Percentiles rank a stretch among this genome's conserved stretches.
These are phyloP conservation scores for Betula pendula DNA, from an alignment of 306 rosid species.

Conservation along the genomic window DNA sequence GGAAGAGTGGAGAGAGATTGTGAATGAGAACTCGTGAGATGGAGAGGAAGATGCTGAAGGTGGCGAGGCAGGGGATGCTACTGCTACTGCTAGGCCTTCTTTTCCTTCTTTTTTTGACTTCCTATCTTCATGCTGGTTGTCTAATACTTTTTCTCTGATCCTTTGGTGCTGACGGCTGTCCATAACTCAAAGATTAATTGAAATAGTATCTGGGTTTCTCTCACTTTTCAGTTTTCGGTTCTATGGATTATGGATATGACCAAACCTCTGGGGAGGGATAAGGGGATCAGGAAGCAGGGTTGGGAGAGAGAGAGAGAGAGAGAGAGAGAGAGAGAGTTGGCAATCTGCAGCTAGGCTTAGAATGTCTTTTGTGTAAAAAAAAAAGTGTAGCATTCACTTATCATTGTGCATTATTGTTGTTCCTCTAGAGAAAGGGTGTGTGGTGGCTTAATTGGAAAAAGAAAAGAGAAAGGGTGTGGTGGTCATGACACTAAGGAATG, in stretches of 20 bases:
- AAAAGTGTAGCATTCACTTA: neutral
- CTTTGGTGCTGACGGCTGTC: constrained; percentile 47
- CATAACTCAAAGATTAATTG: constrained; percentile 47
- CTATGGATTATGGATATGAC: constrained; percentile 47
- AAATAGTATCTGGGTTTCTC: constrained; percentile 40
- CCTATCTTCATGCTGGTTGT: constrained; percentile 19
- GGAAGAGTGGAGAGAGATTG: constrained; percentile 77
- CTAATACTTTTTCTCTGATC: constrained; percentile 37
- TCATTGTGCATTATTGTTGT: constrained; percentile 28
- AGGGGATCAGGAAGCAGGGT: constrained; percentile 50
- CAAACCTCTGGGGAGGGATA: constrained; percentile 34
- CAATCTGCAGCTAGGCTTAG: constrained; percentile 37
- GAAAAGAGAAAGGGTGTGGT: constrained; percentile 28
- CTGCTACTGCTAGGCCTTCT: constrained; percentile 25
- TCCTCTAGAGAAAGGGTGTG: constrained; percentile 15
- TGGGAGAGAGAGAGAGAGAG: constrained; percentile 30
- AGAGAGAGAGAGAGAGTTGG: constrained; percentile 32
- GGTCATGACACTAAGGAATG: constrained; percentile 37
- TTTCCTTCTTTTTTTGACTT: constrained; percentile 19
- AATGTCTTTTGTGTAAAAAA: constrained; percentile 43
- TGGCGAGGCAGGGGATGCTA: constrained; percentile 44
- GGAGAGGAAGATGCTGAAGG: constrained; percentile 79
- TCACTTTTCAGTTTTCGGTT: constrained; percentile 24
- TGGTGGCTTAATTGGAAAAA: constrained; percentile 32
- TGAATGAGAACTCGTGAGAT: constrained; percentile 89